Evolutionary conservation across 768 basidiomycete genomes (phyloP), one percentile per base, ranked within the genome.

Genomic region (Hebeloma cylindrosporum): DNA sequence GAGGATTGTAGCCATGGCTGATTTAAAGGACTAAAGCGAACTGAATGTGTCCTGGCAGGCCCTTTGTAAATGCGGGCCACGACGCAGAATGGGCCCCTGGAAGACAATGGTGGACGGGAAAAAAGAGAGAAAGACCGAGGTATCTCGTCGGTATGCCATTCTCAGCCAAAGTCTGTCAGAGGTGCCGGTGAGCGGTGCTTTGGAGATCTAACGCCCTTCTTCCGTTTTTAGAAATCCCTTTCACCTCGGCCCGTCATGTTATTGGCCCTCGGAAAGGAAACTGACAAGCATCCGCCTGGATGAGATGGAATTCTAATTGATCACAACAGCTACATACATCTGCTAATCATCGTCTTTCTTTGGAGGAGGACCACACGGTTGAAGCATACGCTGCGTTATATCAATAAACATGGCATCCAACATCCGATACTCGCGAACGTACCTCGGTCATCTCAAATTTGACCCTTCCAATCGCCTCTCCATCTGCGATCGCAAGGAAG

Each of bases 361-460:
- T 4, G 92, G 92, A 16, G 92, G 92, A 23, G 90, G 91, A 0
- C 93, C 93, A 59, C 93, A 95, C 13, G 93, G 93, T 61, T 94
- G 92, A 13, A 96, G 77, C 92, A 94, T 94, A 43, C 86, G 79
- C 93, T 95, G 30, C 52, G 38, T 30, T 50, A 52, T 25, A 40
- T 34, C 14, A 34, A 52, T 43, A 43, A 42, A 41, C 43, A 29
- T 34, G 30, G 22, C 34, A 34, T 36, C 44, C 28, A 25, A 21
- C 40, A 35, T 37, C 21, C 33, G 44, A 46, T n/a, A 30, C 22
- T 11, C 21, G 9, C 31, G 27, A 28, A 62, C 68, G 14, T 47
- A 94, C 95, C 86, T 98, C 94, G 0, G 89, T 84, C 85, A 96
- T 86, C 70, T 99, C 95, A 60, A 96, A 97, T 60, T 81, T 92